Conservation (phyloP, 768 basidiomycete species). For the Tulasnella sp. region DNA sequence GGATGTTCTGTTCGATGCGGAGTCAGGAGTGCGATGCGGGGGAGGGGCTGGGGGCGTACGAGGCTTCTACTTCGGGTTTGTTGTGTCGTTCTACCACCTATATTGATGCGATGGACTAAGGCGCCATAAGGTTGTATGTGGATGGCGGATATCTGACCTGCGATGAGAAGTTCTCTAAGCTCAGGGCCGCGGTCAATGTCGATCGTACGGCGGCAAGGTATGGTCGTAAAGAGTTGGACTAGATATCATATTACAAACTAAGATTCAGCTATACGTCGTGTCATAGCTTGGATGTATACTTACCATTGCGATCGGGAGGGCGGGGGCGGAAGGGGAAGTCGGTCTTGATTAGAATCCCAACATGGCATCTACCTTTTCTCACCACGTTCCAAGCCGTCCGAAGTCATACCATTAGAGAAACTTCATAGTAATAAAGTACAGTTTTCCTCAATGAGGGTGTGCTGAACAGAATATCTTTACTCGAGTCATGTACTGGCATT, state of each 20-base stretch:
- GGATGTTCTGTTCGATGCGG: conserved; percentile 46
- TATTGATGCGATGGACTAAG: neutral
- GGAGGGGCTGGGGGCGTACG: conserved; percentile 34
- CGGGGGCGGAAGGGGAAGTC: too few relatives aligned
- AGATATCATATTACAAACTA: neutral
- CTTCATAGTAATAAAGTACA: too few relatives aligned
- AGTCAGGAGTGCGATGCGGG: neutral
- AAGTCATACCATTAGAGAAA: too few relatives aligned
- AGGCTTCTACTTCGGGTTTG: conserved; percentile 87
- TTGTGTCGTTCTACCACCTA: conserved; percentile 96
- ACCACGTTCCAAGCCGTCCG: too few relatives aligned
- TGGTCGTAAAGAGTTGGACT: conserved; percentile 93
- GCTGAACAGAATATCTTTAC: neutral
- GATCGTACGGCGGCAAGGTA: conserved; percentile 94
- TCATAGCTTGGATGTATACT: too few relatives aligned
- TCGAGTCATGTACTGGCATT: neutral
- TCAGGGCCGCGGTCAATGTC: conserved; percentile 93
- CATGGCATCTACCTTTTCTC: too few relatives aligned
- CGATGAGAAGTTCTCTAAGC: conserved; percentile 94
- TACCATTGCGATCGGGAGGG: too few relatives aligned
- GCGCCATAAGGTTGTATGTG: conserved; percentile 13
- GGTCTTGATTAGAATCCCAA: too few relatives aligned
- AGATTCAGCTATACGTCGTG: too few relatives aligned
- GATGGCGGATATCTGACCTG: conserved; percentile 62
- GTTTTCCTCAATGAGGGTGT: neutral